Evolutionary conservation across 2,329 filamentous ascomycete species (phyloP), one percentile per base, ranked within the genome.

Genomic region (Leptographium lundbergii): DNA sequence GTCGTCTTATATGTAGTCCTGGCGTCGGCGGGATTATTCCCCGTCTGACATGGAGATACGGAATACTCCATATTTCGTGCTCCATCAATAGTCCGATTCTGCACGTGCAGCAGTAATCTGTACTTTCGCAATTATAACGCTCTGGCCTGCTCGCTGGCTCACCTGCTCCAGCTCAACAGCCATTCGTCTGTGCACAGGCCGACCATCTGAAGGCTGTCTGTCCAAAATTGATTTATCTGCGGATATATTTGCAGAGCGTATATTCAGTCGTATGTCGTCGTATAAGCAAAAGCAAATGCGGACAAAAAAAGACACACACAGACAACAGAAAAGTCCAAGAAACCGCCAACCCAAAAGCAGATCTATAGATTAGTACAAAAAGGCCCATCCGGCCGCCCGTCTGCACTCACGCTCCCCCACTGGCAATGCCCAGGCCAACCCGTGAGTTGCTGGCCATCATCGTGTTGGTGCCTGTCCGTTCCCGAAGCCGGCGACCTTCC

Each of bases 401-500:
- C n/a, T 10, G 14, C 1, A 9, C 39, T 57, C 22, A 54, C 13
- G 54, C 47, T n/a, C 50, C 59, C 2, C 57, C 59, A 6, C 61
- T 60, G 36, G 64, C 64, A 52, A 65, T 65, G 19, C 64, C 64
- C 24, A 65, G 50, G 1, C 64, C 64, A 2, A 65, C 60, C 2
- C 64, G 61, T 2, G 51, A 22, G 56, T 25, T 42, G 13, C 52
- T 29, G 3, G 25, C 14, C 36, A 51, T 32, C 56, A 61, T 59
- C 7, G 56, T 57, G 45, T 62, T 65, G 25, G 76, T 79, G 11
- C 78, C 78, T 3, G 77, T 79, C 63, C 89, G 77, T 70, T 95
- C 90, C 52, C 91, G 78, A 76, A 96, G 85, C 61, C 92, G 80
- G 52, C 92, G 78, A 4, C 92, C 92, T 71, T 97, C 94, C 94